A percentile compares a stretch with the other conserved stretches of the same genome.
Evolutionary conservation across 371 early-diverging fungal species (phyloP).

Genomic region (Mucor velutinosus): DNA sequence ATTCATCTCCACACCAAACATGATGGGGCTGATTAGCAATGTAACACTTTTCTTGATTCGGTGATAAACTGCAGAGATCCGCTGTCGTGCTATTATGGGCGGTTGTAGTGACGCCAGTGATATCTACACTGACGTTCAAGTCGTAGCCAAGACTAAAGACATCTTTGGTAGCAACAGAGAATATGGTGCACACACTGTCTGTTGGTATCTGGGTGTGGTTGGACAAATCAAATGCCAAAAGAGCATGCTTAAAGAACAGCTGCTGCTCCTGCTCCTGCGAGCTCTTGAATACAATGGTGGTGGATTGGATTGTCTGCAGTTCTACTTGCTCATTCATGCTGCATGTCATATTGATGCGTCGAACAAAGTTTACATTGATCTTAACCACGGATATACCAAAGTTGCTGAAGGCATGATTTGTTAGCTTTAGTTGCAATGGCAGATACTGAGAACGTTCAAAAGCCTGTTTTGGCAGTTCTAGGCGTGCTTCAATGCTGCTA

Average conservation of each 20-base stretch:
- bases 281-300: conserved; percentile 1
- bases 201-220: not conserved
- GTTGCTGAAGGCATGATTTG: not conserved
- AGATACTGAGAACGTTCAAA: conserved; percentile 3
- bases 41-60: conserved; percentile 1
- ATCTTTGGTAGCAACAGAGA: not conserved
- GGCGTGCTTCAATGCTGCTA: not conserved
- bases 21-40: not conserved
- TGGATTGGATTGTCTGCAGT: not conserved
- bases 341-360: conserved; percentile 14
- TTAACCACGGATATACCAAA: conserved; percentile 7
- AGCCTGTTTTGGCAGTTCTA: conserved; percentile 9
- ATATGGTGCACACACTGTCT: conserved; percentile 2
- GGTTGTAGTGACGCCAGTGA: not conserved
- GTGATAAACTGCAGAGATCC: not conserved
- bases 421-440: conserved; percentile 3
- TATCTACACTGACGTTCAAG: not conserved
- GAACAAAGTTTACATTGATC: not conserved
- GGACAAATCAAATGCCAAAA: conserved; percentile 12
- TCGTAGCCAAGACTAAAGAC: conserved; percentile 10
- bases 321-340: conserved; percentile 16
- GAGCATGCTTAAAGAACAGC: conserved; percentile 1
- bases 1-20: not conserved
- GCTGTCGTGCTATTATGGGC: not conserved
- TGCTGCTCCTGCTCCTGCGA: not conserved